Evolutionary conservation across 352 stramenopile species (phyloP), one percentile per base, ranked within the genome.

Genomic region (Ophiocytium majus): DNA sequence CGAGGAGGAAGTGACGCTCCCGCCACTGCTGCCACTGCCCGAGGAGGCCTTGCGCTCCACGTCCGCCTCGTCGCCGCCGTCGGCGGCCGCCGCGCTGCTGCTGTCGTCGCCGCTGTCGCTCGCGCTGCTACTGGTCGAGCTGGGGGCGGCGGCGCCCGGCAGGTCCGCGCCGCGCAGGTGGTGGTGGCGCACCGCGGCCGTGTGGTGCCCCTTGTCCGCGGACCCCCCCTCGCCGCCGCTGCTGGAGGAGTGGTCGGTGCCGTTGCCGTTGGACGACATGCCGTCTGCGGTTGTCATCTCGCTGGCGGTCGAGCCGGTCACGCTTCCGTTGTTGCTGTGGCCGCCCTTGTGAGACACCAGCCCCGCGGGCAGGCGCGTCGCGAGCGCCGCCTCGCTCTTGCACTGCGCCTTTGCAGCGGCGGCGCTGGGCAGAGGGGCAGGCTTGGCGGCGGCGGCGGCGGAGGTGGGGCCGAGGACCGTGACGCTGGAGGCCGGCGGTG

Each of bases 91-190:
- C 5, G 5, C 32, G 66, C 66, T 78, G 32, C 32, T 78, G 35
- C 35, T 78, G 32, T 78, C 35, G 35, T 35, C 66, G 66, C 66
- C 35, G 35, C 32, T 78, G 35, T 78, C 66, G 35, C 66, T 78
- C 5, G 32, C 35, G 14, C 66, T 78, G 32, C 32, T 35, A 14
- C 66, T 78, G 66, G 17, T 43, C 5, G 66, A 78, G 5, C 5
- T 14, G 5, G 43, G 43, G 5, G 43, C 43, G 43, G 43, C 43
- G 43, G 43, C 5, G 43, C 43, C 43, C 5, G 5, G 5, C 5
- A 5, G 5, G 32, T 10, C 32, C 5, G 5, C 32, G 35, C 35
- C 5, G 32, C 66, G 32, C 35, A 78, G 5, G 66, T 78, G 32
- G 17, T 78, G 66, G 32, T 78, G 66, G 35, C 10, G 32, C 5